A percentile compares a stretch with the other conserved stretches of the same genome.
phyloP scores from a whole-genome alignment of 75 land plant species.

The Isoetes taiwanensis region DNA sequence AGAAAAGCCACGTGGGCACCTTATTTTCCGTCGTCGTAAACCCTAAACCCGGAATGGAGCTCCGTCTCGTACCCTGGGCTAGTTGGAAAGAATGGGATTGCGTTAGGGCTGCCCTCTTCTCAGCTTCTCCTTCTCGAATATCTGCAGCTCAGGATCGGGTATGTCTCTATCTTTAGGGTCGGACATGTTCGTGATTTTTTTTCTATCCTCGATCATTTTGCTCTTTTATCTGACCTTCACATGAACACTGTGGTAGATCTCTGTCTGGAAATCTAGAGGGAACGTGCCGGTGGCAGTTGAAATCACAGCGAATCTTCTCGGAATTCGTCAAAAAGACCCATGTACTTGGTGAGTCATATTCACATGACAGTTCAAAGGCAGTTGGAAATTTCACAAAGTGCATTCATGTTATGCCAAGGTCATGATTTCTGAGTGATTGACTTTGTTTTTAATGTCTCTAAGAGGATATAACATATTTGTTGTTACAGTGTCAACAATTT shows the following conservation, averaged over 20 bases:
- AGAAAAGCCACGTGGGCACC: too few relatives aligned
- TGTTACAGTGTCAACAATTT: conserved; percentile 8
- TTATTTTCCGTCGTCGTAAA: too few relatives aligned
- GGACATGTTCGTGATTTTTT: neutral
- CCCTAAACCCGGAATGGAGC: conserved; percentile 6
- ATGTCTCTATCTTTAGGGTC: neutral
- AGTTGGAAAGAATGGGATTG: conserved; percentile 80
- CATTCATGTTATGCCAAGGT: too few relatives aligned
- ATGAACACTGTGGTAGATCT: too few relatives aligned
- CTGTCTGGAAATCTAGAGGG: conserved; percentile 70
- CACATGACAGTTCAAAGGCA: too few relatives aligned
- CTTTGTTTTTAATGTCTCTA: too few relatives aligned
- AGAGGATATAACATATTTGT: neutral
- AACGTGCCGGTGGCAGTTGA: conserved; percentile 60
- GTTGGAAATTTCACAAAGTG: too few relatives aligned
- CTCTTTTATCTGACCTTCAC: too few relatives aligned
- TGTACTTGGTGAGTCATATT: conserved; percentile 42
- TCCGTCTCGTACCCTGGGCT: conserved; percentile 72
- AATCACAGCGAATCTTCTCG: conserved; percentile 56
- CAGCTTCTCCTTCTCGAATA: conserved; percentile 31
- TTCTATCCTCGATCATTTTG: neutral
- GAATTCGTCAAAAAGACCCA: conserved; percentile 66
- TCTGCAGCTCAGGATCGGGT: conserved; percentile 50
- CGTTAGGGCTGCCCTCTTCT: conserved; percentile 53
- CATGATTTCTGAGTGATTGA: too few relatives aligned